A percentile compares a stretch with the other conserved stretches of the same genome.
Evolutionary conservation across 2,329 filamentous ascomycete species (phyloP).

Genomic region (Pyrenochaeta sp.): DNA sequence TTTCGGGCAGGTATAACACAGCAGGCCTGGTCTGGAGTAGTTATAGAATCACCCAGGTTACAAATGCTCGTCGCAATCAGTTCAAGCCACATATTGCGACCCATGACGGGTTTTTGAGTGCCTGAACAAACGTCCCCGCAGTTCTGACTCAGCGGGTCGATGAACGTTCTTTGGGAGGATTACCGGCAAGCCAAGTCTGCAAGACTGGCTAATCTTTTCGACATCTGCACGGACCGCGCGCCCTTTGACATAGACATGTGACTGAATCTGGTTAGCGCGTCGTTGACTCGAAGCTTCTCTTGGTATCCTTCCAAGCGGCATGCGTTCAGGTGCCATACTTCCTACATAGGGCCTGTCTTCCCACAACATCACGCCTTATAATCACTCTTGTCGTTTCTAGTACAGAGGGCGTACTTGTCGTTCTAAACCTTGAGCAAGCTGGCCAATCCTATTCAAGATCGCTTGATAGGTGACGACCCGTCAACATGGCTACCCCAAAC

Average conservation of each 20-base stretch:
- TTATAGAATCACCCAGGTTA: not conserved
- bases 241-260: slow-evolving; percentile 26
- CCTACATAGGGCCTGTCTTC: slow-evolving; percentile 18
- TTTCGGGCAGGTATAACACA: too few species aligned
- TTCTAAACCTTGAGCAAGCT: slow-evolving; percentile 1
- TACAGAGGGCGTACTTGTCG: slow-evolving; percentile 28
- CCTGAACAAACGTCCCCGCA: not conserved
- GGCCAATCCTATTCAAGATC: not conserved
- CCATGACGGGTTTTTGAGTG: not conserved
- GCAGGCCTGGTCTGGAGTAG: not conserved
- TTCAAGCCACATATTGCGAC: not conserved
- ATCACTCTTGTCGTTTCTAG: slow-evolving; percentile 15
- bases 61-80: not conserved
- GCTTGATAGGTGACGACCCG: slow-evolving; percentile 8
- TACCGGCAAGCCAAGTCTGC: slow-evolving; percentile 8
- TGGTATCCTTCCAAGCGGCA: slow-evolving; percentile 3
- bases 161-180: slow-evolving; percentile 8
- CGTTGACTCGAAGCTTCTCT: slow-evolving; percentile 1
- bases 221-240: slow-evolving; percentile 22
- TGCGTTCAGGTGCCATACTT: slow-evolving; percentile 14
- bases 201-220: slow-evolving; percentile 16
- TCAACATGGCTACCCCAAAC: slow-evolving; percentile 39
- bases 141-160: slow-evolving; percentile 19
- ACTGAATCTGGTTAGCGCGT: slow-evolving; percentile 15
- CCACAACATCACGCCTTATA: slow-evolving; percentile 26